phyloP scores from a whole-genome alignment of 306 rosid genomes.

The Cucurbita moschata region DNA sequence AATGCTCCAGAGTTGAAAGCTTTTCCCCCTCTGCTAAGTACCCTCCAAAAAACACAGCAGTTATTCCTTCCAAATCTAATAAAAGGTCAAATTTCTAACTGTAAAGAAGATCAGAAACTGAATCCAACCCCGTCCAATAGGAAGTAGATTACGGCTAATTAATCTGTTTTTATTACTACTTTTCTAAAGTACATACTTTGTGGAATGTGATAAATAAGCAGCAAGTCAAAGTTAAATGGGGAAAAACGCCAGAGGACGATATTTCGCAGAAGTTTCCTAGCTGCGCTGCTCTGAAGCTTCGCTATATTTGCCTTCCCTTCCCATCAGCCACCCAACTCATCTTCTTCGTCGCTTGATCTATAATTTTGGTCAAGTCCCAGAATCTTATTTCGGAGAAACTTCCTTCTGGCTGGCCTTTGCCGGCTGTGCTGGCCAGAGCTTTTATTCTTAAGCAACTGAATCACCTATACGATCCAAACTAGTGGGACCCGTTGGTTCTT shows the following conservation, averaged over 20 bases:
- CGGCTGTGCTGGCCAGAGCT: neutral
- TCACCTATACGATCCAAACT: neutral
- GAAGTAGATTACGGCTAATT: neutral
- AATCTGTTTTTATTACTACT: neutral
- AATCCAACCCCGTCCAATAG: neutral
- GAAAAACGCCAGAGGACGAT: neutral
- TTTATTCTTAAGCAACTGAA: neutral
- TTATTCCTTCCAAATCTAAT: neutral
- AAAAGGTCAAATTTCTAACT: neutral
- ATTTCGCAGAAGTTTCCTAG: conserved; percentile 12
- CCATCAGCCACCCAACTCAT: neutral
- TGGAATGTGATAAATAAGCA: neutral
- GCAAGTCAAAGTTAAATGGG: conserved; percentile 1
- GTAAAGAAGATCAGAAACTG: neutral
- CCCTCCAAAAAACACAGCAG: neutral
- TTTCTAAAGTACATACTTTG: neutral
- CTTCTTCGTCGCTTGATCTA: neutral
- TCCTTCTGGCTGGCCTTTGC: conserved; percentile 9
- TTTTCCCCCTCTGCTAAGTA: neutral
- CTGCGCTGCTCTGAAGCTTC: neutral
- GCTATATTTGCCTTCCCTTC: neutral
- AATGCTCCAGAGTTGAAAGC: neutral
- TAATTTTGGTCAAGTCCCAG: neutral
- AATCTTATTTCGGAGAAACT: conserved; percentile 1
- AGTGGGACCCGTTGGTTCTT: conserved; percentile 7